These are phyloP conservation scores for Colletotrichum sp. DNA, from an alignment of 2,329 filamentous ascomycete genomes.

Conservation along the genomic window DNA sequence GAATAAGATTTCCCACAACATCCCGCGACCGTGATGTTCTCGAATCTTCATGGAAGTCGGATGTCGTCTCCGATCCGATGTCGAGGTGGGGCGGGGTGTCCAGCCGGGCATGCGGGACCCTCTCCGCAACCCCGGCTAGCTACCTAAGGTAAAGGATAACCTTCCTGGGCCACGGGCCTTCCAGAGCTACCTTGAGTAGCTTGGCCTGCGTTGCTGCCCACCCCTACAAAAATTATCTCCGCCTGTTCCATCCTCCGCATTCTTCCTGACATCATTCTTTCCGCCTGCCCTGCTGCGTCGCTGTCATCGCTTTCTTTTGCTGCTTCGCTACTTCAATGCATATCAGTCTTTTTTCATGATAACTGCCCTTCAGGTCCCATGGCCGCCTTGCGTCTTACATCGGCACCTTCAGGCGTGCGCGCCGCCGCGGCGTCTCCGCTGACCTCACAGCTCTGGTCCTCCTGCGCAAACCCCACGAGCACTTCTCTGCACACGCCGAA, in stretches of 20 bases:
- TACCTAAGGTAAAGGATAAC: neutral
- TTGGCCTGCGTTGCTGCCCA: neutral
- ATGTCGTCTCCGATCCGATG: neutral
- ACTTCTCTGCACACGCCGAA: neutral
- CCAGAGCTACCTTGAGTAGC: neutral
- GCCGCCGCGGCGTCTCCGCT: constrained; percentile 3
- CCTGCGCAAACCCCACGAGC: neutral
- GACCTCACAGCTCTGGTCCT: constrained; percentile 3
- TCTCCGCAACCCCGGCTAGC: constrained; percentile 3
- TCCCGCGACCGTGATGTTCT: neutral
- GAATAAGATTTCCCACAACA: neutral
- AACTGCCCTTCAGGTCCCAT: neutral
- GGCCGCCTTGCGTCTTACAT: constrained; percentile 11
- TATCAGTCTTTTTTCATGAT: neutral
- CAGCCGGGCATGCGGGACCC: neutral
- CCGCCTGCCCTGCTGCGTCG: neutral
- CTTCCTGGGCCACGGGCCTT: neutral
- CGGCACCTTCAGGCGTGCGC: neutral
- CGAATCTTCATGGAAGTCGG: neutral
- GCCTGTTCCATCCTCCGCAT: neutral
- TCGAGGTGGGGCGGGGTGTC: neutral
- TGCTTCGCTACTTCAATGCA: neutral
- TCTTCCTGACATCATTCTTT: constrained; percentile 6
- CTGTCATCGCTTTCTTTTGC: neutral
- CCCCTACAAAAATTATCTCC: neutral